Percentiles rank a stretch among this genome's conserved stretches.
Evolutionary conservation across 1,284 basidiomycete genomes (phyloP).

Genomic region (Ustilago vetiveriae): DNA sequence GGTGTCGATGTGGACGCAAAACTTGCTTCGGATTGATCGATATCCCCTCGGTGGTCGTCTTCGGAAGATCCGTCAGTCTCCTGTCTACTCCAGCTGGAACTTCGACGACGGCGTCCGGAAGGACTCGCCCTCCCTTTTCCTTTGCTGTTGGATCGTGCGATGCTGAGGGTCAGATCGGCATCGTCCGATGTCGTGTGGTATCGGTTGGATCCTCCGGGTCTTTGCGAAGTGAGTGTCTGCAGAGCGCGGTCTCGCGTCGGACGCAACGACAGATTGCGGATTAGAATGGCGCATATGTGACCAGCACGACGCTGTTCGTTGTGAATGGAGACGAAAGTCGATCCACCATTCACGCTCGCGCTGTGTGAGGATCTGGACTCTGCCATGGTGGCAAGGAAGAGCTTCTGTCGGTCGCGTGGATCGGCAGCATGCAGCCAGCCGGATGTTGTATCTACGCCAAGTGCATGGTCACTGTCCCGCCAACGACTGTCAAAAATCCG

Average conservation of each 20-base stretch:
- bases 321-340: background rate
- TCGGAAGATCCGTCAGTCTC: conserved; percentile 9
- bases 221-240: conserved; percentile 31
- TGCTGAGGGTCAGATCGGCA: conserved; percentile 37
- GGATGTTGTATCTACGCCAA: background rate
- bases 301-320: conserved; percentile 34
- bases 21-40: conserved; percentile 1
- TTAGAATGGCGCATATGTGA: conserved; percentile 35
- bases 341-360: background rate
- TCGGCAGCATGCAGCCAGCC: background rate
- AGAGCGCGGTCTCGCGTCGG: conserved; percentile 41
- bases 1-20: conserved; percentile 10
- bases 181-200: conserved; percentile 41
- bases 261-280: conserved; percentile 39
- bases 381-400: conserved; percentile 9
- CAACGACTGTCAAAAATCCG: no score
- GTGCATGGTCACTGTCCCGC: conserved; percentile 5
- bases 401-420: background rate
- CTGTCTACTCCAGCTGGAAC: conserved; percentile 29
- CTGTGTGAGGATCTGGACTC: background rate
- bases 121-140: conserved; percentile 22
- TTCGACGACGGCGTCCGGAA: conserved; percentile 8
- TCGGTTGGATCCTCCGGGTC: conserved; percentile 26
- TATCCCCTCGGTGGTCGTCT: conserved; percentile 4
- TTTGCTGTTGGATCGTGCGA: conserved; percentile 32